Evolutionary conservation across 768 basidiomycete species (phyloP).

Genomic region (Leccinum sublutescens): DNA sequence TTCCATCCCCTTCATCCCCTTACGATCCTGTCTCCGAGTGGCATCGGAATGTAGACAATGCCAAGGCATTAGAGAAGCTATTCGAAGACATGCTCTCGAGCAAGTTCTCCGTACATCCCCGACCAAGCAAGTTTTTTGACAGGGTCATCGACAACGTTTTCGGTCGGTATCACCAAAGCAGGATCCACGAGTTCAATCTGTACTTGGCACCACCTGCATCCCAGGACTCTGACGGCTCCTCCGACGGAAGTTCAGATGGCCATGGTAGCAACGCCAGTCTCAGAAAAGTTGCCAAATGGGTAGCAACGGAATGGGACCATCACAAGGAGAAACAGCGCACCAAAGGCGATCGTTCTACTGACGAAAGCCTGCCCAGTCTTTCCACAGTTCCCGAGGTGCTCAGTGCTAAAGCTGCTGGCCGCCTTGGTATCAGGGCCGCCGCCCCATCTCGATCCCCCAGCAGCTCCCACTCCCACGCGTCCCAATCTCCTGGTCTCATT

Average conservation of each 20-base stretch:
- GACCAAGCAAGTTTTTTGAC: conserved; percentile 50
- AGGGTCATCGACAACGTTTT: conserved; percentile 48
- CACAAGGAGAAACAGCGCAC: conserved; percentile 23
- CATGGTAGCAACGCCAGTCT: conserved; percentile 18
- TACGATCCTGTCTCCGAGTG: conserved; percentile 37
- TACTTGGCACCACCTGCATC: conserved; percentile 51
- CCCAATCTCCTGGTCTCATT: conserved; percentile 64
- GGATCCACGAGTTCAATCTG: conserved; percentile 49
- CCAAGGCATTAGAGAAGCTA: conserved; percentile 51
- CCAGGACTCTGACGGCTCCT: conserved; percentile 20
- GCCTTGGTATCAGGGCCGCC: conserved; percentile 34
- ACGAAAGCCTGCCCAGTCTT: conserved; percentile 18
- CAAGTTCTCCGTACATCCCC: conserved; percentile 51
- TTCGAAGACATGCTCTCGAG: conserved; percentile 58
- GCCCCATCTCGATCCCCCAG: conserved; percentile 14
- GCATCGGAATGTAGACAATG: conserved; percentile 38
- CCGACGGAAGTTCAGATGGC: conserved; percentile 26
- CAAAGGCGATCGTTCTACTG: conserved; percentile 29
- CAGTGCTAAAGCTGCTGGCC: conserved; percentile 37
- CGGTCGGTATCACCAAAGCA: conserved; percentile 44
- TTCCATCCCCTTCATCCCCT: conserved; percentile 9
- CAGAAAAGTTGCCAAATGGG: conserved; percentile 38
- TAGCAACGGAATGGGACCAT: conserved; percentile 36
- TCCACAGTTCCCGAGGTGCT: conserved; percentile 28
- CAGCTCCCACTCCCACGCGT: conserved; percentile 24